phyloP scores from a whole-genome alignment of 2,329 filamentous ascomycete species.

The Westerdykella ornata region DNA sequence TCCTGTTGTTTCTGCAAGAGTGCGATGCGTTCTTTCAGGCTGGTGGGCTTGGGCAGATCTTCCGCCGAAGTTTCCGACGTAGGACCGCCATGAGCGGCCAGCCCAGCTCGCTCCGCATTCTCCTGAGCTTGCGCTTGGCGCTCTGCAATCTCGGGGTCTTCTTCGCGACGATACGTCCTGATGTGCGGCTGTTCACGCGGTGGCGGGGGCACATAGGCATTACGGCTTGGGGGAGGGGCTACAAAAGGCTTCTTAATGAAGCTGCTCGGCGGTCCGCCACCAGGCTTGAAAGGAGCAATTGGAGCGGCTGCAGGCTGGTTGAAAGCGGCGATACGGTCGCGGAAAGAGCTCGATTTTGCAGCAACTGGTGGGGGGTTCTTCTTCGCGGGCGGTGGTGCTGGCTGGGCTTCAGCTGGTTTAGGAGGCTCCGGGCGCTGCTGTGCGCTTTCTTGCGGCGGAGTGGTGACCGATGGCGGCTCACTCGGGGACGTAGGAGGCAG shows the following conservation, averaged over 20 bases:
- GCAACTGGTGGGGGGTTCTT: constrained; percentile 60
- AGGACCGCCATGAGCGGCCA: constrained; percentile 40
- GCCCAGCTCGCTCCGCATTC: constrained; percentile 61
- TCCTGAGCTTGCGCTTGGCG: constrained; percentile 60
- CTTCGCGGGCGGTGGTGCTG: constrained; percentile 35
- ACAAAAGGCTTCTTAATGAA: constrained; percentile 98
- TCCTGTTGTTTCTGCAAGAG: constrained; percentile 88
- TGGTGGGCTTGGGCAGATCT: constrained; percentile 84
- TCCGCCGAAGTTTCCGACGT: constrained; percentile 54
- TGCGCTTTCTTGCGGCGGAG: neutral
- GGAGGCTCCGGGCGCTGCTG: constrained; percentile 29
- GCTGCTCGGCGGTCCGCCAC: constrained; percentile 51
- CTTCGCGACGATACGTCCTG: constrained; percentile 78
- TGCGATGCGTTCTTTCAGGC: constrained; percentile 90
- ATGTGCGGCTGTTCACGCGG: constrained; percentile 62
- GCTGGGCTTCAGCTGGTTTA: constrained; percentile 36
- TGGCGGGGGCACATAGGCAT: constrained; percentile 76
- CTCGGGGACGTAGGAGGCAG: neutral
- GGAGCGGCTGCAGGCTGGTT: constrained; percentile 84
- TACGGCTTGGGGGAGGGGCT: constrained; percentile 83
- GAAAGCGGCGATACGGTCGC: constrained; percentile 93
- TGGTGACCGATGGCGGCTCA: neutral
- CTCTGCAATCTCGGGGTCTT: constrained; percentile 63
- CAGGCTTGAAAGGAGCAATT: constrained; percentile 81
- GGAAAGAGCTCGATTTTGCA: constrained; percentile 85